Evolutionary conservation across 2,329 filamentous ascomycete genomes (phyloP).

Genomic region (Drechslera avenae): DNA sequence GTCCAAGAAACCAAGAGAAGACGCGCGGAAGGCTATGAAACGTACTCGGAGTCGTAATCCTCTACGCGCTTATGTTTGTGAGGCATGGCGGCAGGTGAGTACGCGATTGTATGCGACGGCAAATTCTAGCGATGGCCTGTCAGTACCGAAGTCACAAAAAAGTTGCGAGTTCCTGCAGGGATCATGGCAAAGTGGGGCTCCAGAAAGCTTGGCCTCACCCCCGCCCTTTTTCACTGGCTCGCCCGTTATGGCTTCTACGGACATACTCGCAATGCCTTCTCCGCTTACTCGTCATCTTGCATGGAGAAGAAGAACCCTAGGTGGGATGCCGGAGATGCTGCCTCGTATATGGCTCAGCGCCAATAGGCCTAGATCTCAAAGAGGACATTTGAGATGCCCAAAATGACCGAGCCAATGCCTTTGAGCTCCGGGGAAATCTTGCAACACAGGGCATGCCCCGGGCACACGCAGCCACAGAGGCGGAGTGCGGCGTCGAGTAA

Average conservation of each 20-base stretch:
- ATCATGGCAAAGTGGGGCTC: slow-evolving; percentile 5
- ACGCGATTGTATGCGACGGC: not conserved
- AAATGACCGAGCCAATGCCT: no score
- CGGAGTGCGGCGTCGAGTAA: not conserved
- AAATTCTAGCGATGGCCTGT: not conserved
- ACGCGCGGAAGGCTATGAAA: slow-evolving; percentile 8
- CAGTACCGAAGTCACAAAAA: slow-evolving; percentile 12
- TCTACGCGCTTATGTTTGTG: slow-evolving; percentile 80
- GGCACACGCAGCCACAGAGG: not conserved
- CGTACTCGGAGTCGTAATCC: slow-evolving; percentile 46
- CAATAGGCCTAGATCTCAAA: not conserved
- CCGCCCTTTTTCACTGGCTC: not conserved
- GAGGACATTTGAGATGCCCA: not conserved
- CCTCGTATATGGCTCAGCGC: not conserved
- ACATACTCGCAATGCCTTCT: no score
- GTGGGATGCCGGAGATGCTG: not conserved
- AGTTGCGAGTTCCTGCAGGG: slow-evolving; percentile 13
- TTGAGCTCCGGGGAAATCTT: no score
- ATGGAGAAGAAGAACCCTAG: not conserved
- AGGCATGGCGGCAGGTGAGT: slow-evolving; percentile 63
- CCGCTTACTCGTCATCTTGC: no score
- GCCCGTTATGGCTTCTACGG: not conserved
- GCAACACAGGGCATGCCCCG: no score
- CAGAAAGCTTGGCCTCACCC: slow-evolving; percentile 8
- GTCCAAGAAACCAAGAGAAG: slow-evolving; percentile 1